phyloP scores from a whole-genome alignment of 495 filamentous ascomycete species.

The Penicilliopsis zonata region DNA sequence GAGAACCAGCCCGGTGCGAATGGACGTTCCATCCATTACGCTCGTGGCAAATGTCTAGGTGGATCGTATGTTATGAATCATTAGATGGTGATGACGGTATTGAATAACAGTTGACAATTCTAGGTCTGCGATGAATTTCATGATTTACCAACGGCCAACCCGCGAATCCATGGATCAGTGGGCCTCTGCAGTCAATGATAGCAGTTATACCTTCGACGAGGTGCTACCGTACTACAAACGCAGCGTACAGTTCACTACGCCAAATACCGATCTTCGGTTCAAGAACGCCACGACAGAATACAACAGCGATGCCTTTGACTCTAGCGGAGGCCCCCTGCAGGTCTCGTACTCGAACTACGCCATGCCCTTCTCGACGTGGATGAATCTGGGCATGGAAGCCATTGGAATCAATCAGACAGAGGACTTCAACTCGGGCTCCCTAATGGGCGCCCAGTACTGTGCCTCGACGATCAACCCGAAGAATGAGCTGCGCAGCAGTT shows the following conservation, averaged over 20 bases:
- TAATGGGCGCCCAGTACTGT: conserved; percentile 29
- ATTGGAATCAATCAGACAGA: conserved; percentile 22
- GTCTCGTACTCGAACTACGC: neutral
- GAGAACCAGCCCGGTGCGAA: conserved; percentile 24
- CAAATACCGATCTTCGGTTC: conserved; percentile 19
- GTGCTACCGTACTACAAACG: conserved; percentile 44
- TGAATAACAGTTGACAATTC: neutral
- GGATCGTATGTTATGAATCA: conserved; percentile 14
- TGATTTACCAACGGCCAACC: conserved; percentile 36
- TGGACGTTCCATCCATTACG: conserved; percentile 23
- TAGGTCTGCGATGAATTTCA: conserved; percentile 34
- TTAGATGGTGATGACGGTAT: no score
- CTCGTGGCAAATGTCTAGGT: conserved; percentile 22
- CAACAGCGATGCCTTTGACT: conserved; percentile 18
- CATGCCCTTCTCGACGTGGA: conserved; percentile 15
- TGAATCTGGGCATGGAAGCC: conserved; percentile 18
- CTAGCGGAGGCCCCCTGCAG: conserved; percentile 27
- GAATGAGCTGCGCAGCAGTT: neutral
- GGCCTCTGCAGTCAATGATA: conserved; percentile 44
- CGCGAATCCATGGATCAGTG: conserved; percentile 35
- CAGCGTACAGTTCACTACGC: conserved; percentile 38
- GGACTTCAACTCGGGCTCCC: conserved; percentile 29
- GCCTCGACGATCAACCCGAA: conserved; percentile 21
- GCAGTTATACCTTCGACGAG: conserved; percentile 39
- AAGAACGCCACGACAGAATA: conserved; percentile 35